Evolutionary conservation across 202 grass and related monocot genomes (phyloP), one percentile per base, ranked within the genome.

Genomic region (Dendrocalamus latiflorus): DNA sequence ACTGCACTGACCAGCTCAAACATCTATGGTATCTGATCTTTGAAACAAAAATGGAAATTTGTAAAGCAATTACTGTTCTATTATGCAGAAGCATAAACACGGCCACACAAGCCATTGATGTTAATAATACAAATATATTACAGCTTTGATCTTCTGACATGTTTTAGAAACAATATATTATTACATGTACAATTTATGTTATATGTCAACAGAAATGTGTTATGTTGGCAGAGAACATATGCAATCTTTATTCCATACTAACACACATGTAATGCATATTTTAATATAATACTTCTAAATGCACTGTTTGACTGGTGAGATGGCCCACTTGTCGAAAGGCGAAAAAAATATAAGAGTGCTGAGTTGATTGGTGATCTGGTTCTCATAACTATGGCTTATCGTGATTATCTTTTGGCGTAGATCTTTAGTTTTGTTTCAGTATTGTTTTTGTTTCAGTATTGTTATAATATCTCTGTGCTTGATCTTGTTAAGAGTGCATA

Each of bases 51-150:
- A 22, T 7, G 7, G 33, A 24, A 65, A 24, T 66, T 49, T 18
- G 3, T 78, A 9, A 62, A 24, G 43, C 16, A 10, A 59, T 68
- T 69, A 8, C 20, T 59, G n/a, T 65, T 80, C 41, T 70, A 24
- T 75, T 20, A 47, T 78, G 63, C 43, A 78, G 83, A 63, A 20
- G 6, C 21, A 69, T 68, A 85, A 65, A 65, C 34, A 57, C n/a
- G n/a, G n/a, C n/a, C n/a, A n/a, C n/a, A n/a, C n/a, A n/a, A n/a
- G n/a, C n/a, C n/a, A n/a, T n/a, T n/a, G n/a, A n/a, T 55, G 22
- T 8, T 65, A 53, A 26, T 44, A 15, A 34, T 83, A 75, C 0
- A 15, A 66, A 42, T 14, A 48, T 28, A 49, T 15, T 43, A 39
- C 22, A 10, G 5, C 12, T 65, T 65, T 54, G 33, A 60, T 68